Evolutionary conservation across 148 eudicot species (phyloP), one percentile per base, ranked within the genome.

Genomic region (Persicaria tinctoria): DNA sequence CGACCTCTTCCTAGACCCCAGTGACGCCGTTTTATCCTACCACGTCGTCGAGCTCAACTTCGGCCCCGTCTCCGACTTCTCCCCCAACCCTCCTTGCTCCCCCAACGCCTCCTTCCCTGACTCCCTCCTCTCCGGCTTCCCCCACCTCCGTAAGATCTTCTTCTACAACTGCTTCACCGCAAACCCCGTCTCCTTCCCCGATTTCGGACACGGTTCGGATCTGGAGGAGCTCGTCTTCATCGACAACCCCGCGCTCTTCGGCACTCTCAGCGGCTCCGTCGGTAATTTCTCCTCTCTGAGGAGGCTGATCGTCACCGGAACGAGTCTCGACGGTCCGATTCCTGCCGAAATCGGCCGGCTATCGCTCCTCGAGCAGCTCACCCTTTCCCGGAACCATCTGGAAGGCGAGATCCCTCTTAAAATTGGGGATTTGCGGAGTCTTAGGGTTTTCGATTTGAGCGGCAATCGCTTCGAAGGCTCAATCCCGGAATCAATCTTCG

Each of bases 151-250:
- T 1, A 93, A 89, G 59, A 84, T 93, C 74, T 82, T 93, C 78
- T 91, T 93, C 86, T 91, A 91, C 83, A 83, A 86, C 45, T 93
- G 98, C 75, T 93, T 91, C 81, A 84, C 87, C 2, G 18, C 44
- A 2, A 55, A 20, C 13, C 68, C 80, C 27, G 88, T 84, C 69
- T 23, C 59, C 0, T 44, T 93, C 7, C 88, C 89, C 0, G 73
- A 70, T 32, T 72, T 87, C 54, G 49, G 54, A 17, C 50, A 79
- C 47, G 51, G 78, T 11, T 76, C 81, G 5, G 79, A 79, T 20
- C 45, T 93, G 0, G 93, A 93, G 72, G 97, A 93, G 82, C 71
- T 93, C 12, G 85, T 91, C 8, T 88, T 89, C 69, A 50, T 93
- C 2, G 97, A 93, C 46, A 89, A 89, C 80, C 85, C 94, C 0